Conservation (phyloP, 331 rosid species). For the Spiraea crenata region DNA sequence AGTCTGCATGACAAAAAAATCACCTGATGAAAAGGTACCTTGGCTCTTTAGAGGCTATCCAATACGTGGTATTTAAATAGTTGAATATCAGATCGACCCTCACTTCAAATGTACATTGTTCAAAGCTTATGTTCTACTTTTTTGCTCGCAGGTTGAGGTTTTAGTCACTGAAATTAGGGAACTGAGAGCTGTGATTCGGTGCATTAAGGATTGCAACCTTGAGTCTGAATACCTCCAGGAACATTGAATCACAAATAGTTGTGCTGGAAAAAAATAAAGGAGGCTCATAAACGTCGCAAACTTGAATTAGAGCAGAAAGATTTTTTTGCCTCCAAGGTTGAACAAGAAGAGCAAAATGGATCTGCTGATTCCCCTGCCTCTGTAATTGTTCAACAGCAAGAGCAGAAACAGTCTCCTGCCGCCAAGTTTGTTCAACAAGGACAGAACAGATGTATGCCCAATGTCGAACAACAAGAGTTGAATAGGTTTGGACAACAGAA, state of each 20-base stretch:
- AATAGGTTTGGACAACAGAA: background rate
- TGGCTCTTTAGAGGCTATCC: background rate
- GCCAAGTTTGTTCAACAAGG: background rate
- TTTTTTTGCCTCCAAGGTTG: background rate
- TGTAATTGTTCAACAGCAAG: too few relatives aligned
- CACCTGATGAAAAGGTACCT: slow-evolving; percentile 41
- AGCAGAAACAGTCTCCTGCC: background rate
- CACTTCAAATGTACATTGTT: background rate
- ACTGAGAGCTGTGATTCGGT: slow-evolving; percentile 27
- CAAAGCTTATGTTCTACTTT: background rate
- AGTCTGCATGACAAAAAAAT: slow-evolving; percentile 16
- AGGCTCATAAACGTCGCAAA: background rate
- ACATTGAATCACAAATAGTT: slow-evolving; percentile 24
- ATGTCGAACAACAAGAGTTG: background rate
- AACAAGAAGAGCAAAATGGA: background rate
- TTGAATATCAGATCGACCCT: background rate
- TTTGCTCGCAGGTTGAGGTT: slow-evolving; percentile 35
- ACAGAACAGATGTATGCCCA: background rate
- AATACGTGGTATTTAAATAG: background rate
- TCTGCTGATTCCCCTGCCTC: too few relatives aligned
- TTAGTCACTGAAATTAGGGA: slow-evolving; percentile 32
- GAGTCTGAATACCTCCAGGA: slow-evolving; percentile 23
- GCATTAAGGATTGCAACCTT: slow-evolving; percentile 38
- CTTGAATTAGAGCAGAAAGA: background rate
- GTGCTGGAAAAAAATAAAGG: slow-evolving; percentile 28